Percentiles rank a stretch among this genome's conserved stretches.
phyloP scores from a whole-genome alignment of 2,329 filamentous ascomycete species.

The Phyllosticta citribraziliensis region DNA sequence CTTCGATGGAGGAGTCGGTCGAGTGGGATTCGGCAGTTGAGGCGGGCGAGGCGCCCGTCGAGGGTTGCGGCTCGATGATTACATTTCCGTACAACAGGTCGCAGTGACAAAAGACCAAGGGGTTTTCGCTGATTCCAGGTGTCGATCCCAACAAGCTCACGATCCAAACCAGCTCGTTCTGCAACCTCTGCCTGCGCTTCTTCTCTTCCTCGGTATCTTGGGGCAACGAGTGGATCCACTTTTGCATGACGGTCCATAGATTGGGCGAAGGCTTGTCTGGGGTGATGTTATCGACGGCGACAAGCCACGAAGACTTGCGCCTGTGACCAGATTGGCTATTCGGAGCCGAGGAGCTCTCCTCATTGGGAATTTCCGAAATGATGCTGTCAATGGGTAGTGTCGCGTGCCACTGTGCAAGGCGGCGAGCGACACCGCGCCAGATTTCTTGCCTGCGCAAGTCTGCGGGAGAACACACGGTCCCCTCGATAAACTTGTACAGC shows the following conservation, averaged over 20 bases:
- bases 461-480: slow-evolving; percentile 66
- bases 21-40: slow-evolving; percentile 16
- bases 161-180: slow-evolving; percentile 63
- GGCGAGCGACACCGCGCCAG: slow-evolving; percentile 72
- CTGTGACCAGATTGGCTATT: slow-evolving; percentile 19
- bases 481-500: slow-evolving; percentile 83
- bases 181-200: slow-evolving; percentile 56
- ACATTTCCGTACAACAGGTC: slow-evolving; percentile 95
- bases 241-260: slow-evolving; percentile 90
- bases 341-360: slow-evolving; percentile 17
- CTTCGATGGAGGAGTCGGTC: slow-evolving; percentile 10
- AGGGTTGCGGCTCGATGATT: slow-evolving; percentile 58
- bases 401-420: slow-evolving; percentile 90
- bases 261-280: slow-evolving; percentile 69
- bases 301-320: slow-evolving; percentile 24
- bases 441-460: slow-evolving; percentile 69
- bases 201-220: slow-evolving; percentile 59
- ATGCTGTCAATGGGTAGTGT: slow-evolving; percentile 47
- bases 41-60: slow-evolving; percentile 22
- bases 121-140: slow-evolving; percentile 55
- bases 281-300: slow-evolving; percentile 33
- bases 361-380: slow-evolving; percentile 26
- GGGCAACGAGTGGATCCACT: slow-evolving; percentile 85
- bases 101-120: slow-evolving; percentile 90
- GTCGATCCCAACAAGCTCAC: slow-evolving; percentile 64